These are phyloP conservation scores for Akanthomyces uredinophilus DNA, from an alignment of 2,329 filamentous ascomycete genomes.

Conservation along the genomic window DNA sequence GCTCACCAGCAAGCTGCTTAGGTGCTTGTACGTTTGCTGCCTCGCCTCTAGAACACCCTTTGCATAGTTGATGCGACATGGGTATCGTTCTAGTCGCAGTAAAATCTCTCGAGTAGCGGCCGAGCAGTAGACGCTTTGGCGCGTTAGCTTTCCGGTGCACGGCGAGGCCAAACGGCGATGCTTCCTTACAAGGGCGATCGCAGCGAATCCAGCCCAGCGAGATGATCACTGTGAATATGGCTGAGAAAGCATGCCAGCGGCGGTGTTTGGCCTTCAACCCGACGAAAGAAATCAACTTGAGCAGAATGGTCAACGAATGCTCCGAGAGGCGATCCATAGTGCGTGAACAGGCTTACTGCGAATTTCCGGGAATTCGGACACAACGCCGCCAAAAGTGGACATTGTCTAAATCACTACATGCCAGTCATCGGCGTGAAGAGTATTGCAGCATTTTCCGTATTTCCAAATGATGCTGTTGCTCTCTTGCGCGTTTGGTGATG, in stretches of 20 bases:
- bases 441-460: background rate
- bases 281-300: constrained; percentile 76
- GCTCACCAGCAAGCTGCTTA: constrained; percentile 60
- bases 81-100: constrained; percentile 70
- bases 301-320: constrained; percentile 10
- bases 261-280: constrained; percentile 45
- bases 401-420: constrained; percentile 36
- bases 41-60: constrained; percentile 71
- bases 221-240: constrained; percentile 88
- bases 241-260: constrained; percentile 83
- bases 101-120: constrained; percentile 76
- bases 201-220: constrained; percentile 71
- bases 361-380: constrained; percentile 75
- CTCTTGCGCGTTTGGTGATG: background rate
- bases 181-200: constrained; percentile 63
- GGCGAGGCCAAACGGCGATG: background rate
- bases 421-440: too few species aligned
- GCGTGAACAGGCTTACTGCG: constrained; percentile 43
- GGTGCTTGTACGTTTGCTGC: constrained; percentile 69
- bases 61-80: constrained; percentile 75
- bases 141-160: background rate
- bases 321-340: background rate
- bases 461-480: too few species aligned
- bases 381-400: constrained; percentile 71
- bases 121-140: constrained; percentile 72